Base-by-base conservation (phyloP, 2,329 filamentous ascomycete genomes). In the Cercospora sp. region DNA sequence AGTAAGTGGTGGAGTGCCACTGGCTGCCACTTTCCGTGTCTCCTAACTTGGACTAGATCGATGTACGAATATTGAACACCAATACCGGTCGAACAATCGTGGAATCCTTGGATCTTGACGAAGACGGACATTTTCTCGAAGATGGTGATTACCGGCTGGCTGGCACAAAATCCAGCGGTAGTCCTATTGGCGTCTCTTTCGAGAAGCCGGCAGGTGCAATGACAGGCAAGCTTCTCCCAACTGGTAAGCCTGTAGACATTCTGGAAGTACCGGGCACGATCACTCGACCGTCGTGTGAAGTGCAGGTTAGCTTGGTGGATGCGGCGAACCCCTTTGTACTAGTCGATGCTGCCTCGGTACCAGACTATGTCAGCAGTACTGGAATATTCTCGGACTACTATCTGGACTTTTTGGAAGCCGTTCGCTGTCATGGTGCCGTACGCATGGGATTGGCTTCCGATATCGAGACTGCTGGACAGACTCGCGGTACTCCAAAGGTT, bases 401-500 rank as follows among this genome's bases (percentile, higher is more conserved):
- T 9, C 39, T 73, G 10, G 63, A 68, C 18, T 68, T 72, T 13
- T 61, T 73, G 16, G 72, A 74, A 39, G 48, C 26, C 12, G 60
- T 74, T 5, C 65, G 73, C 23, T 60, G 69, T 45, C 60, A 69
- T 42, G 72, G 67, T 36, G 73, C 72, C 10, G 65, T 74, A 3
- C 20, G 63, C 13, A 73, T 73, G 72, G 69, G 72, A 10, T 62
- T 73, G 20, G 70, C 72, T 3, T 64, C 42, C 16, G 65, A 63
- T 45, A 36, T 66, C 5, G 64, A 67, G 5, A 71, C 72, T 20
- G 77, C 76, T 10, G 73, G 68, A 12, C 64, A 64, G 42, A 72
- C 68, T 12, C 65, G 72, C 66, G 73, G 72, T 5, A 73, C 72
- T 16, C 73, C 73, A 4, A 74, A 73, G 64, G 72, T 74, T 9